phyloP scores from a whole-genome alignment of 768 basidiomycete species.

The Collybia sp. region DNA sequence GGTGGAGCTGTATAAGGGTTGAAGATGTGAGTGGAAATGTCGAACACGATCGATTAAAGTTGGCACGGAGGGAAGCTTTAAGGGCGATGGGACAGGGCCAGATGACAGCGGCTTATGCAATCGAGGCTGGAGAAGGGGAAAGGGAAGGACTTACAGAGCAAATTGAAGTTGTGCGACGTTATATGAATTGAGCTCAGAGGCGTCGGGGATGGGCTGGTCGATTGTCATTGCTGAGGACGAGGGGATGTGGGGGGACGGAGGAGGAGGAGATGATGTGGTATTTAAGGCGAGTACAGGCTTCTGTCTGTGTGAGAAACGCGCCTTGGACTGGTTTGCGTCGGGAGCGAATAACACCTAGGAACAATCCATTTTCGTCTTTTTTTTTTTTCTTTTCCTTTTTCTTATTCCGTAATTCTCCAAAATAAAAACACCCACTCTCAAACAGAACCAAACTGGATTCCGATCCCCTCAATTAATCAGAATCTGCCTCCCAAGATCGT shows the following conservation, averaged over 20 bases:
- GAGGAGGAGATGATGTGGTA: slow-evolving; percentile 3
- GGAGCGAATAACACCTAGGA: slow-evolving; percentile 19
- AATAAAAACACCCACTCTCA: too few species aligned
- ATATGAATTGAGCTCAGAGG: slow-evolving; percentile 46
- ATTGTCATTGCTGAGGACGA: slow-evolving; percentile 48
- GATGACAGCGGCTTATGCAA: slow-evolving; percentile 21
- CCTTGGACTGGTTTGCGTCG: background rate
- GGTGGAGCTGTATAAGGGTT: slow-evolving; percentile 21
- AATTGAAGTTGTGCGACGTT: slow-evolving; percentile 62
- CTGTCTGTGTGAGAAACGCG: too few species aligned
- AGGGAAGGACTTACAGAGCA: slow-evolving; percentile 41
- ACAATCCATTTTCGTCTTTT: slow-evolving; percentile 3
- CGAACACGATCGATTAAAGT: slow-evolving; percentile 7
- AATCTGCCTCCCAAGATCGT: slow-evolving; percentile 6
- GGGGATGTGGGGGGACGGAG: slow-evolving; percentile 3
- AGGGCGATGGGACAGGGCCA: slow-evolving; percentile 15
- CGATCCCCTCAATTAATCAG: slow-evolving; percentile 5
- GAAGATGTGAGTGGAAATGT: slow-evolving; percentile 9
- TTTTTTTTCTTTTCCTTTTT: background rate
- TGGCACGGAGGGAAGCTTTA: slow-evolving; percentile 8
- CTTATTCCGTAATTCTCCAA: too few species aligned
- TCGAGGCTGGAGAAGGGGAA: slow-evolving; percentile 1
- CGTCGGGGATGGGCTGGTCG: slow-evolving; percentile 30
- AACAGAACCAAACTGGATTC: too few species aligned
- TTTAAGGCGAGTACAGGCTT: slow-evolving; percentile 12